Evolutionary conservation across 768 basidiomycete genomes (phyloP).

Genomic region (Tephrocybe sp.): DNA sequence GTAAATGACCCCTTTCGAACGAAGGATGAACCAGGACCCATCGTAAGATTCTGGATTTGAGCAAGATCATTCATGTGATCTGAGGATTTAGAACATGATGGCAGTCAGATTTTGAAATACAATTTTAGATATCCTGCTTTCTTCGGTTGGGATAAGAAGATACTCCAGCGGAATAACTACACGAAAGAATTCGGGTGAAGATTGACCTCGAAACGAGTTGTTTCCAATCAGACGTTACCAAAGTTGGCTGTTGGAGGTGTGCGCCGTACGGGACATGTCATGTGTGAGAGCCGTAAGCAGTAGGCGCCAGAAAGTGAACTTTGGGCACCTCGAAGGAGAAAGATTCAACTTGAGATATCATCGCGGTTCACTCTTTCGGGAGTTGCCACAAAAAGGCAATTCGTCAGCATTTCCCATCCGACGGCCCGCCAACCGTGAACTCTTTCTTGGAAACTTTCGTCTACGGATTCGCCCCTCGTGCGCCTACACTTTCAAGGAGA

Average conservation of each 20-base stretch:
- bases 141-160: not conserved
- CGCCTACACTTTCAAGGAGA: not conserved
- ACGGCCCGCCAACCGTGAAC: not conserved
- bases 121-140: not conserved
- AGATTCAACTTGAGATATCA: constrained; percentile 11
- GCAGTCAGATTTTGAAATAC: not conserved
- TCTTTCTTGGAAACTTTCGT: not conserved
- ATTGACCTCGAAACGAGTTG: not conserved
- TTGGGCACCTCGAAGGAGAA: constrained; percentile 12
- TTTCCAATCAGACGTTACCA: constrained; percentile 11
- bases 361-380: not conserved
- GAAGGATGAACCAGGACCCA: not conserved
- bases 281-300: constrained; percentile 9
- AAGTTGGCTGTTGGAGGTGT: not conserved
- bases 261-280: constrained; percentile 4
- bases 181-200: not conserved
- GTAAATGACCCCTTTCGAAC: not conserved
- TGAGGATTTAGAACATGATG: not conserved
- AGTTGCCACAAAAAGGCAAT: not conserved
- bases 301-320: constrained; percentile 5
- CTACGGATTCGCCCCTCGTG: too few species aligned
- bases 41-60: not conserved
- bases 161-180: not conserved
- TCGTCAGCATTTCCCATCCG: not conserved
- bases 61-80: constrained; percentile 9